Percentiles rank a stretch among this genome's conserved stretches.
Conservation (phyloP, 805 yeast species). For the Spathaspora sp. region DNA sequence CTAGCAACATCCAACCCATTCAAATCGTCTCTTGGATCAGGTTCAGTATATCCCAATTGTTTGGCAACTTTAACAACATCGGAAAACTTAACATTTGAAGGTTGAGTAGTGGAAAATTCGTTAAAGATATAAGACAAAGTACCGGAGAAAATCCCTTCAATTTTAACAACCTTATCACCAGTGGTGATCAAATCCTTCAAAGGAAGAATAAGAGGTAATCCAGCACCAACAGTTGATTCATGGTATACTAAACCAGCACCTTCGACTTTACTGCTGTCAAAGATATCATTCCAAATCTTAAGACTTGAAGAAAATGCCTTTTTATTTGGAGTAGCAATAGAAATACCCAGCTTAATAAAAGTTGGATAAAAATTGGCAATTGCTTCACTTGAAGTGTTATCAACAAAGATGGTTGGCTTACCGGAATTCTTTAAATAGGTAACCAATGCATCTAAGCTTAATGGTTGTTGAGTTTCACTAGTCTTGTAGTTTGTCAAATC, state of each 20-base stretch:
- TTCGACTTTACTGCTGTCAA: conserved; percentile 48
- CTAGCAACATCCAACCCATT: conserved; percentile 98
- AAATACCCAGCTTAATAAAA: conserved; percentile 72
- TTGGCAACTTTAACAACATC: conserved; percentile 89
- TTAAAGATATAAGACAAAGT: conserved; percentile 93
- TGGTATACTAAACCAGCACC: conserved; percentile 81
- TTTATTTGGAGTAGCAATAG: conserved; percentile 97
- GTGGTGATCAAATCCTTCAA: conserved; percentile 84
- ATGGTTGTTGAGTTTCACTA: conserved; percentile 43
- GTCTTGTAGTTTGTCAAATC: conserved; percentile 58
- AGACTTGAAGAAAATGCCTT: conserved; percentile 88
- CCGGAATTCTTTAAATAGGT: conserved; percentile 63
- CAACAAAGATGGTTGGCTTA: conserved; percentile 79
- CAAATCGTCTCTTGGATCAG: conserved; percentile 98
- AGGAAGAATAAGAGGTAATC: conserved; percentile 88
- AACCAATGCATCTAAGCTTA: conserved; percentile 56
- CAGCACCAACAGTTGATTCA: conserved; percentile 99
- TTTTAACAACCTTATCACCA: conserved; percentile 87
- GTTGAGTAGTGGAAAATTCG: conserved; percentile 72
- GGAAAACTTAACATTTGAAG: conserved; percentile 68
- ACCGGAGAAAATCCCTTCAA: conserved; percentile 97
- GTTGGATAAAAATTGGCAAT: conserved; percentile 76
- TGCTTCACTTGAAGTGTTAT: conserved; percentile 84
- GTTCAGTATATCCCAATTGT: conserved; percentile 93
- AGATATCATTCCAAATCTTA: conserved; percentile 72